Evolutionary conservation across 495 filamentous ascomycete genomes (phyloP).

Genomic region (Hypoxylon crocopeplum): DNA sequence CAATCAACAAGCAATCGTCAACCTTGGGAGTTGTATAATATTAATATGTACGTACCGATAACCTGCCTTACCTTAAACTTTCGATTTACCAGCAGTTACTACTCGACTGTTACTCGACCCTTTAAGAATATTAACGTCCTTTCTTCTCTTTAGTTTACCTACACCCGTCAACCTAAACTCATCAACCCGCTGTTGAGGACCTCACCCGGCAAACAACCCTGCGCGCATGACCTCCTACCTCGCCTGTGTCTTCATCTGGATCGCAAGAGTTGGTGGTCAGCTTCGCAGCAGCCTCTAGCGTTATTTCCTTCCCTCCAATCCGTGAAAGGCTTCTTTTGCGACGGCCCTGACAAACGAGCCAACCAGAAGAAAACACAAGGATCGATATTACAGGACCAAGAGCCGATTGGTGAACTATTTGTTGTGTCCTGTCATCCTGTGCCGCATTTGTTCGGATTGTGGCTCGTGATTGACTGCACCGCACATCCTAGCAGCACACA

Average conservation of each 20-base stretch:
- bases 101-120: too few species aligned
- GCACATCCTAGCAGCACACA: neutral
- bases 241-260: constrained; percentile 14
- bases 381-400: constrained; percentile 32
- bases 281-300: constrained; percentile 28
- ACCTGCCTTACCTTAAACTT: too few species aligned
- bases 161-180: too few species aligned
- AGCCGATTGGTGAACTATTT: constrained; percentile 34
- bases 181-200: too few species aligned
- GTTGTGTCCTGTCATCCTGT: constrained; percentile 28
- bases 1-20: too few species aligned
- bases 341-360: constrained; percentile 16
- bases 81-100: too few species aligned
- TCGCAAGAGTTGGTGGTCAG: constrained; percentile 36
- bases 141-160: too few species aligned
- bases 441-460: constrained; percentile 28
- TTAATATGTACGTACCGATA: too few species aligned
- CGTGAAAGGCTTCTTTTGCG: constrained; percentile 21
- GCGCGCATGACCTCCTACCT: constrained; percentile 27
- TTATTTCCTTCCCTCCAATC: constrained; percentile 33
- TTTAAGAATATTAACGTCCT: too few species aligned
- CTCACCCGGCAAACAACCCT: neutral
- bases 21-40: too few species aligned
- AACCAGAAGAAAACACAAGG: constrained; percentile 38
- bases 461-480: constrained; percentile 29